phyloP scores from a whole-genome alignment of 2,329 filamentous ascomycete species.

The Rhynchosporium secalis region DNA sequence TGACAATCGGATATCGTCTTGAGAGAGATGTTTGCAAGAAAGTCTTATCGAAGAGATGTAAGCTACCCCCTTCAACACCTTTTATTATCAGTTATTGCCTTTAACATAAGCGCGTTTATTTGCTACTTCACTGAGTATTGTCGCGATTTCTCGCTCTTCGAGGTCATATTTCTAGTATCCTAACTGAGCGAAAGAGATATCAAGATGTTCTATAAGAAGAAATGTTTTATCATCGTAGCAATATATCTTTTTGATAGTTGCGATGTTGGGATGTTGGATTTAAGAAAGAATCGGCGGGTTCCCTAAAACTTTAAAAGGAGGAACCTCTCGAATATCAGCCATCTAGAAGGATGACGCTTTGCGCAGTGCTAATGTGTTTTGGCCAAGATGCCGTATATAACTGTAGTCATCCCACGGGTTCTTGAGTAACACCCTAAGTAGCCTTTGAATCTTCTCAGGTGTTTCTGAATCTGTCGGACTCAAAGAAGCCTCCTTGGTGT shows the following conservation, averaged over 20 bases:
- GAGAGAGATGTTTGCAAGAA: no score
- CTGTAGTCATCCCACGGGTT: neutral
- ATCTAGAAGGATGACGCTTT: neutral
- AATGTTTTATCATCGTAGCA: neutral
- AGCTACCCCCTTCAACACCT: no score
- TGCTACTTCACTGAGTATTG: neutral
- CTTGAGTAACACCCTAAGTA: neutral
- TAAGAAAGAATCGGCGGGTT: neutral
- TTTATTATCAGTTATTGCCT: no score
- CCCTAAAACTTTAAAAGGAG: conserved; percentile 5
- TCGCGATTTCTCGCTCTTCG: neutral
- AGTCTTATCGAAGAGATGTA: no score
- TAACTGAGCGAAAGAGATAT: conserved; percentile 2
- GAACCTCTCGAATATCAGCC: conserved; percentile 2
- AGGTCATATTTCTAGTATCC: conserved; percentile 1
- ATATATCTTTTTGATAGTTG: neutral
- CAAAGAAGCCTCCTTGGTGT: neutral
- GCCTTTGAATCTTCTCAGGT: neutral
- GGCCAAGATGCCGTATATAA: neutral
- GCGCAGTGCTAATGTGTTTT: neutral
- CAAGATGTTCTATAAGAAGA: neutral
- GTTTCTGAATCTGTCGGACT: neutral
- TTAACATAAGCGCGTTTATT: neutral
- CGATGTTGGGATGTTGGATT: neutral
- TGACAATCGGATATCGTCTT: no score